Evolutionary conservation across 495 filamentous ascomycete species (phyloP).

Genomic region (Alectoria sarmentosa): DNA sequence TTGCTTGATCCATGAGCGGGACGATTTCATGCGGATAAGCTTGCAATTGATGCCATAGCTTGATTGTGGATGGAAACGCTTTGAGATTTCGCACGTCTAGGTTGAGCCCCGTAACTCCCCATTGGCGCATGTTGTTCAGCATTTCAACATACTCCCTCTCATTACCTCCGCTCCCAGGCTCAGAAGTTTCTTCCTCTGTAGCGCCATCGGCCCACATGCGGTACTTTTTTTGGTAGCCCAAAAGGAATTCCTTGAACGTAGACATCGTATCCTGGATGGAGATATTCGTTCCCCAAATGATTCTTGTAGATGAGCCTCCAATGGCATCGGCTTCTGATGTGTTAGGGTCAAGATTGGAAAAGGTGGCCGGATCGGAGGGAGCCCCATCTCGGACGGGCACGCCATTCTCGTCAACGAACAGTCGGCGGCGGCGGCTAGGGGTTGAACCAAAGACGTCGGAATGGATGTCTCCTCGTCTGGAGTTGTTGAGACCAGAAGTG

Average conservation of each 20-base stretch:
- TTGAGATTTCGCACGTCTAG: conserved; percentile 86
- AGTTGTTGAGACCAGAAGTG: conserved; percentile 36
- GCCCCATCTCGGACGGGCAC: conserved; percentile 51
- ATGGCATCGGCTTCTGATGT: conserved; percentile 90
- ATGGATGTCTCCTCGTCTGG: conserved; percentile 75
- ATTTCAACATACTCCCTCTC: conserved; percentile 76
- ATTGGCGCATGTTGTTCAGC: conserved; percentile 80
- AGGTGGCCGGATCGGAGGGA: conserved; percentile 72
- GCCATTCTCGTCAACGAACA: conserved; percentile 79
- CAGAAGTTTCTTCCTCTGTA: conserved; percentile 63
- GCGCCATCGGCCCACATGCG: conserved; percentile 83
- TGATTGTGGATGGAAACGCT: conserved; percentile 82
- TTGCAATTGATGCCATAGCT: conserved; percentile 91
- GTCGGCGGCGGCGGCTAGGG: conserved; percentile 54
- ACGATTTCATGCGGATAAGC: conserved; percentile 93
- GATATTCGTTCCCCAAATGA: conserved; percentile 98
- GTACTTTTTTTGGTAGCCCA: conserved; percentile 86
- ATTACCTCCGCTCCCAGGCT: conserved; percentile 50
- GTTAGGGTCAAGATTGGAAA: conserved; percentile 76
- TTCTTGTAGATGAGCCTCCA: conserved; percentile 67
- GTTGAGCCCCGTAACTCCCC: conserved; percentile 77
- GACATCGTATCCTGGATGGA: conserved; percentile 83
- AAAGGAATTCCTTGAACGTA: conserved; percentile 82
- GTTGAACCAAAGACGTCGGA: conserved; percentile 66
- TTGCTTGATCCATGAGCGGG: conserved; percentile 87